Conservation (phyloP, 441 rosid genomes). For the Adansonia gregorii region DNA sequence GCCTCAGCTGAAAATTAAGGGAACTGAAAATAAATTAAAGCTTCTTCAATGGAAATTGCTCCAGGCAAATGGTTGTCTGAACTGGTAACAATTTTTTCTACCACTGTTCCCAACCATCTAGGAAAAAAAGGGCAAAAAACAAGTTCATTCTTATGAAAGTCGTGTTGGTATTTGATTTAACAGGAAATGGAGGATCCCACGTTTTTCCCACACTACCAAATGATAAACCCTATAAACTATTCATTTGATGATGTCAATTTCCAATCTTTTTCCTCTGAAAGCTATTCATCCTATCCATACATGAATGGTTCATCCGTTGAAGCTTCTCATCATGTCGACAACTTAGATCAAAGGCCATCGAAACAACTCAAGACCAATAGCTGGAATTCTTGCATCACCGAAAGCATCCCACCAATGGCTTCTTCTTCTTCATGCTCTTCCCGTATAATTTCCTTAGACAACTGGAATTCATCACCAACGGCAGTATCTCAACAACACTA, state of each 20-base stretch:
- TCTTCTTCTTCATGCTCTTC: slow-evolving; percentile 46
- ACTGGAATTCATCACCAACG: slow-evolving; percentile 32
- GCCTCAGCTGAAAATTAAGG: neutral
- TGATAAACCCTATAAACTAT: slow-evolving; percentile 29
- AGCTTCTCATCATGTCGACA: neutral
- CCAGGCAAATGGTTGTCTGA: no score
- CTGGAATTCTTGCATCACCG: slow-evolving; percentile 5
- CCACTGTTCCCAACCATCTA: no score
- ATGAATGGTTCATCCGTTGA: slow-evolving; percentile 10
- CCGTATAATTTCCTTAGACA: slow-evolving; percentile 51
- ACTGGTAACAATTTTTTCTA: no score
- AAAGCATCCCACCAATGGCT: slow-evolving; percentile 24
- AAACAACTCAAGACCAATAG: slow-evolving; percentile 39
- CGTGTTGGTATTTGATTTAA: neutral
- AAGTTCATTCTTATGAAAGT: no score
- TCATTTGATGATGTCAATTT: slow-evolving; percentile 40
- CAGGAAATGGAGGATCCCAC: slow-evolving; percentile 44
- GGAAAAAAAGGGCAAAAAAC: no score
- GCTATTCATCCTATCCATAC: slow-evolving; percentile 26
- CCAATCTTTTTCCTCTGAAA: slow-evolving; percentile 31
- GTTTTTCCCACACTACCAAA: slow-evolving; percentile 26
- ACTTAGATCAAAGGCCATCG: slow-evolving; percentile 30
- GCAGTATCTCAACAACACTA: slow-evolving; percentile 15
- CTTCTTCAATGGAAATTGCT: no score
- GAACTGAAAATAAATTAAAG: neutral